A percentile compares a stretch with the other conserved stretches of the same genome.
Conservation (phyloP, 805 yeast species). For the Saccharomycopsis babjevae region DNA sequence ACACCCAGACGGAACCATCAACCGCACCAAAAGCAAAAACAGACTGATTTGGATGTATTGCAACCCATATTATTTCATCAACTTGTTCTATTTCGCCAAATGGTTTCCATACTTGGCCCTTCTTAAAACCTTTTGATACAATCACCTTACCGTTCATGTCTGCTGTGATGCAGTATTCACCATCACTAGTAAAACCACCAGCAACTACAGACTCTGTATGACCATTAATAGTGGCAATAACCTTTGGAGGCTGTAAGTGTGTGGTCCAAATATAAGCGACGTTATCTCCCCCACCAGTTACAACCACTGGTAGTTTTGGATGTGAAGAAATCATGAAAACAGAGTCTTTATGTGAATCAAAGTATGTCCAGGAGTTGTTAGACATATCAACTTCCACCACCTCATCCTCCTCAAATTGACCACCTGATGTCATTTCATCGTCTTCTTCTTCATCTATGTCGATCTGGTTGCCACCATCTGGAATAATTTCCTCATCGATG, state of each 20-base stretch:
- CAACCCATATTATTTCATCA: slow-evolving; percentile 81
- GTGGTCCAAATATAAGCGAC: slow-evolving; percentile 87
- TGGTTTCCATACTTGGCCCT: slow-evolving; percentile 71
- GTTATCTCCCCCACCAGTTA: slow-evolving; percentile 95
- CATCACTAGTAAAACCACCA: slow-evolving; percentile 77
- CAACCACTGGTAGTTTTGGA: slow-evolving; percentile 72
- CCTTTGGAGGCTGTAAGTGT: slow-evolving; percentile 72
- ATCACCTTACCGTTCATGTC: slow-evolving; percentile 90
- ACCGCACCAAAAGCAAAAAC: slow-evolving; percentile 86
- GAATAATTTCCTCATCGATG: slow-evolving; percentile 18
- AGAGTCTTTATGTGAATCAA: slow-evolving; percentile 85
- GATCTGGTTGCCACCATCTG: slow-evolving; percentile 17
- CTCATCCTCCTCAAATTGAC: slow-evolving; percentile 24
- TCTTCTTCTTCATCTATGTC: slow-evolving; percentile 20
- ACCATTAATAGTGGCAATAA: slow-evolving; percentile 66
- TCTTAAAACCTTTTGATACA: slow-evolving; percentile 58
- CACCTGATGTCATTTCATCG: slow-evolving; percentile 25
- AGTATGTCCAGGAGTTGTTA: slow-evolving; percentile 53
- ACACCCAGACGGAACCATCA: slow-evolving; percentile 94
- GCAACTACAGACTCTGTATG: slow-evolving; percentile 83
- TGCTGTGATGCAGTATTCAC: slow-evolving; percentile 72
- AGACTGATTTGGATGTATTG: slow-evolving; percentile 66
- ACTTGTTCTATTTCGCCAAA: slow-evolving; percentile 70
- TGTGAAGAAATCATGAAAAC: slow-evolving; percentile 47
- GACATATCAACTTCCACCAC: slow-evolving; percentile 33